Evolutionary conservation across 495 filamentous ascomycete genomes (phyloP), one percentile per base, ranked within the genome.

Genomic region (Neurospora sp.): DNA sequence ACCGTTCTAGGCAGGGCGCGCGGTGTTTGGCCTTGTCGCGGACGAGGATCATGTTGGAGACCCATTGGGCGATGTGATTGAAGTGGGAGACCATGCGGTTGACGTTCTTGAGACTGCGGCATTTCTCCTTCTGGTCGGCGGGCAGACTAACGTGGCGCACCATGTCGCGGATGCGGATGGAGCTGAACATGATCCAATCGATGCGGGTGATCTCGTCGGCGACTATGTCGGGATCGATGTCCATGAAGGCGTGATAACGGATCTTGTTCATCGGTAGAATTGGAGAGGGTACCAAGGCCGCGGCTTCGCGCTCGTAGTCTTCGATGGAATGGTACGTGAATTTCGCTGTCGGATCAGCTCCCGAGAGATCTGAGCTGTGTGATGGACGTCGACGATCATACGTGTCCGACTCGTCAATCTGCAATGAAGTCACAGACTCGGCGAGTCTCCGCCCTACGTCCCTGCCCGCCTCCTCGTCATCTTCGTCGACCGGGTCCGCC

Each of bases 21-120:
- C 96, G 89, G 80, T 98, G 96, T 82, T 98, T 98, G 20, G 96
- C 91, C 81, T 99, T 99, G 76, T 98, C 94, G 70, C 95, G 90
- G 74, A 98, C 88, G 8, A 99, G 87, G 71, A 98, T 89, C 85
- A 97, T 92, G 80, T 94, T 97, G 40, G 92, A 87, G 42, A 97
- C 94, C 86, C 95, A 96, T 74, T 89, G 91, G 3, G 96, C 94
- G 72, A 98, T 84, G 77, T 97, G 94, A 79, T 98, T 98, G 86
- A 99, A 98, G 77, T 98, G 94, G 69, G 89, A 88, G 77, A 97
- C 93, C 93, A 97, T 96, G 44, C 93, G 91, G 76, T 94, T 94
- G 73, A 98, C 93, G 78, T 96, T 91, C 73, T 90, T 88, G 75
- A 98, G 84, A 79, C 89, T 92, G 77, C 90, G 91, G 79, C 90